phyloP scores from a whole-genome alignment of 1,284 basidiomycete genomes.

The Leccinum insolens region DNA sequence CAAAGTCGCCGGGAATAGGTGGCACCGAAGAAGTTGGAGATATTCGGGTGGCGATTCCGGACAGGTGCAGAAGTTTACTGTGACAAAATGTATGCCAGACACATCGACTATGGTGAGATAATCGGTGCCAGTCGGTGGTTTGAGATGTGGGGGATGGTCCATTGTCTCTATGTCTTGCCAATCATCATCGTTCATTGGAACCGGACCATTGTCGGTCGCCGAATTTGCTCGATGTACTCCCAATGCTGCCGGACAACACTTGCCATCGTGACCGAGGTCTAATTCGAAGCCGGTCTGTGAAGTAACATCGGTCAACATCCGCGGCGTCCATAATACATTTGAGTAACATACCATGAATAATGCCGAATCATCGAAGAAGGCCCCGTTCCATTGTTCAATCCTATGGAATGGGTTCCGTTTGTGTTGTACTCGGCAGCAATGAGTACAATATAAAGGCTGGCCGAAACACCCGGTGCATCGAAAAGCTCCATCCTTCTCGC shows the following conservation, averaged over 20 bases:
- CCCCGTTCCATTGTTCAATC: not conserved
- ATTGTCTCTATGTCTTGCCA: not conserved
- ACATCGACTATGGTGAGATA: not conserved
- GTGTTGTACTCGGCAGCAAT: not conserved
- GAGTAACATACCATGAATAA: not conserved
- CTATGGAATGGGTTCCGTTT: not conserved
- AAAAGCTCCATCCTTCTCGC: not conserved
- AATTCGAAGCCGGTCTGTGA: not conserved
- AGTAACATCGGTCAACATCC: not conserved
- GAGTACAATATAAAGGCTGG: not conserved
- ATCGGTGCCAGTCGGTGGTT: not conserved
- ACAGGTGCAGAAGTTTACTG: not conserved
- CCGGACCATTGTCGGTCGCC: not conserved
- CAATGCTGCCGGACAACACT: not conserved
- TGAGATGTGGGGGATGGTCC: not conserved
- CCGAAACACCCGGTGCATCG: not conserved
- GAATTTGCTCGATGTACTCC: not conserved
- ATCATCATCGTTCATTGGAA: not conserved
- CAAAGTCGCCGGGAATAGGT: not conserved
- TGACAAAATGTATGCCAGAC: not conserved
- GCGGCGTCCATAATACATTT: too few relatives aligned
- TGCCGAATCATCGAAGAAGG: not conserved
- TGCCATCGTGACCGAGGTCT: not conserved
- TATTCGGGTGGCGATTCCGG: conserved; percentile 14
- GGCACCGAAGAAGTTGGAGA: not conserved